Evolutionary conservation across 2,329 filamentous ascomycete genomes (phyloP).

Genomic region (Aquanectria penicillioides): DNA sequence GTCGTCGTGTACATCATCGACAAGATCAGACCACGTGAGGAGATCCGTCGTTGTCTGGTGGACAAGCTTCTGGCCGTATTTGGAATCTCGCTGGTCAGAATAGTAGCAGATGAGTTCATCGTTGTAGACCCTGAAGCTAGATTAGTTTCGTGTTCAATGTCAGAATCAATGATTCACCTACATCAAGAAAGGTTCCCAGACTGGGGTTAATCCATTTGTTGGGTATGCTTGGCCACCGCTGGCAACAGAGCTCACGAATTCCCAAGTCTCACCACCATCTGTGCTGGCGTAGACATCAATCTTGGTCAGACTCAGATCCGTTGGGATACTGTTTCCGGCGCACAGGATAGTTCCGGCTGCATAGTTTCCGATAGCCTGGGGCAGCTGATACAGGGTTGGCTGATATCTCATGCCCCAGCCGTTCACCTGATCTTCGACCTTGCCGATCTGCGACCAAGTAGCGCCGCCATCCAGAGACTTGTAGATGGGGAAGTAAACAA

Average conservation of each 20-base stretch:
- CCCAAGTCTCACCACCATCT: slow-evolving; percentile 71
- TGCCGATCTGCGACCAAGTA: slow-evolving; percentile 72
- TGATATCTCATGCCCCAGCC: slow-evolving; percentile 75
- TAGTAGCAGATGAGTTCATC: slow-evolving; percentile 73
- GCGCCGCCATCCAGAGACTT: slow-evolving; percentile 62
- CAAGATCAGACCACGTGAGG: slow-evolving; percentile 64
- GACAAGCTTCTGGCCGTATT: slow-evolving; percentile 73
- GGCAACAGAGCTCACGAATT: slow-evolving; percentile 74
- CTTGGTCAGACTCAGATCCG: slow-evolving; percentile 69
- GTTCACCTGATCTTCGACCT: slow-evolving; percentile 71
- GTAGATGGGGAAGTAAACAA: slow-evolving; percentile 65
- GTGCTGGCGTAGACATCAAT: slow-evolving; percentile 75
- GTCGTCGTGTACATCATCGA: slow-evolving; percentile 68
- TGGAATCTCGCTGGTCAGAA: slow-evolving; percentile 73
- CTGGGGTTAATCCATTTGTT: slow-evolving; percentile 72
- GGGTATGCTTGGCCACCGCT: slow-evolving; percentile 69
- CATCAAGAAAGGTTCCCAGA: slow-evolving; percentile 78
- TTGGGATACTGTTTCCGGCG: slow-evolving; percentile 68
- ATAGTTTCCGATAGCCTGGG: slow-evolving; percentile 65
- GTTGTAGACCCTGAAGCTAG: slow-evolving; percentile 57
- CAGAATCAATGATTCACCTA: slow-evolving; percentile 21
- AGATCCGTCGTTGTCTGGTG: slow-evolving; percentile 72
- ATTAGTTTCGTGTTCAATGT: not conserved
- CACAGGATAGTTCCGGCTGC: slow-evolving; percentile 70
- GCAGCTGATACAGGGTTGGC: slow-evolving; percentile 73